Evolutionary conservation across 352 stramenopile genomes (phyloP), one percentile per base, ranked within the genome.

Genomic region (Elongisporangium senticosum): DNA sequence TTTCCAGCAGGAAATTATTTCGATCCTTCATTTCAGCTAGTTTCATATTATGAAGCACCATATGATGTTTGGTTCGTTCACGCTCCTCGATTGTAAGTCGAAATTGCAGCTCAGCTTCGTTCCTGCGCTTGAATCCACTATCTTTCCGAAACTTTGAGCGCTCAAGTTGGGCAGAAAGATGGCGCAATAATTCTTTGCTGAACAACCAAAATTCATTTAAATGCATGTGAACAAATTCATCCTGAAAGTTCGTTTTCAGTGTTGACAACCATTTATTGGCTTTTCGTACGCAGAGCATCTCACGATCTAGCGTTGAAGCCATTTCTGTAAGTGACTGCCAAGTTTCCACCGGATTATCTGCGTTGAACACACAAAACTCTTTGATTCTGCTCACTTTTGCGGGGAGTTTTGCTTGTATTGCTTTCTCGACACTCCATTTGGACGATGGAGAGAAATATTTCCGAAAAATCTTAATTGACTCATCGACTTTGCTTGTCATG

Each of bases 161-260:
- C 3, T 26, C 13, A 2, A 79, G 59, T 50, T 49, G 22, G 1
- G 19, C 37, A 14, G 37, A 26, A 28, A 66, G 48, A 17, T 72
- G 55, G 13, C 47, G 8, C 3, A 74, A 21, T 7, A 62, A 63
- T 1, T 0, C 4, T 14, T 51, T 23, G 53, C 55, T 67, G 11
- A 55, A 50, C 0, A 3, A 17, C 49, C 53, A 68, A 22, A 61
- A 67, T 0, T 53, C 51, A 0, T 53, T 47, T 7, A 67, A 49
- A 23, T 74, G 65, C 4, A 26, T 15, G 11, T 54, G 37, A 1
- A 68, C 17, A 1, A 76, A 60, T 15, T 40, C 24, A 14, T 63
- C 17, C 15, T 70, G 53, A 13, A 79, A 79, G n/a, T 14, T 17
- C 39, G 52, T 22, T 26, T 72, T 74, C 59, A 70, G 71, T 15